Evolutionary conservation across 1,284 basidiomycete species (phyloP).

Genomic region (Sporisorium graminicola): DNA sequence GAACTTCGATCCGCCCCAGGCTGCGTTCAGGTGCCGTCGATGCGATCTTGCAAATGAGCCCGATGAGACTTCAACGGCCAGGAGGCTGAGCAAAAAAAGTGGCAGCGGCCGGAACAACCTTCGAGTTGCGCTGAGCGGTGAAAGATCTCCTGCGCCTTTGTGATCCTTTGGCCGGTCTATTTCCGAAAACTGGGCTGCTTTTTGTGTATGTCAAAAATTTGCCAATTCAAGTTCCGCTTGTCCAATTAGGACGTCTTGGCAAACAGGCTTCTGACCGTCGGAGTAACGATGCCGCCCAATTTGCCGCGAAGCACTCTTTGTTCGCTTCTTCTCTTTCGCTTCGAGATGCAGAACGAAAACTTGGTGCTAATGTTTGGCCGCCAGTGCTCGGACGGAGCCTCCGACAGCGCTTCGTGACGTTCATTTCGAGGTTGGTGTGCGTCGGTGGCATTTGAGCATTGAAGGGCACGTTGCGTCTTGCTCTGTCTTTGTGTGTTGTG

Average conservation of each 20-base stretch:
- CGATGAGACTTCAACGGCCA: neutral
- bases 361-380: neutral
- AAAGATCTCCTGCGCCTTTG: neutral
- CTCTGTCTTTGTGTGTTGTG: too few species aligned
- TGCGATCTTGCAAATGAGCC: neutral
- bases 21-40: too few species aligned
- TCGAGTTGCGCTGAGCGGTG: neutral
- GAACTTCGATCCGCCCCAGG: neutral
- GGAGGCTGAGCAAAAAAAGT: neutral
- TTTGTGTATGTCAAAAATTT: neutral
- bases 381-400: neutral
- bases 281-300: slow-evolving; percentile 11
- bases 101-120: slow-evolving; percentile 9
- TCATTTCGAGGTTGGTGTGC: too few species aligned
- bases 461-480: too few species aligned
- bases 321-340: too few species aligned
- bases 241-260: slow-evolving; percentile 18
- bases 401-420: too few species aligned
- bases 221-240: slow-evolving; percentile 15
- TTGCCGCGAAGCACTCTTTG: slow-evolving; percentile 5
- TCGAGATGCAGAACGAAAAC: too few species aligned
- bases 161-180: too few species aligned
- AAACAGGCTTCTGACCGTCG: neutral
- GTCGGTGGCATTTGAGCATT: too few species aligned
- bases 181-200: too few species aligned